These are phyloP conservation scores for Xylariaceae sp. DNA, from an alignment of 2,329 filamentous ascomycete species.

Conservation along the genomic window DNA sequence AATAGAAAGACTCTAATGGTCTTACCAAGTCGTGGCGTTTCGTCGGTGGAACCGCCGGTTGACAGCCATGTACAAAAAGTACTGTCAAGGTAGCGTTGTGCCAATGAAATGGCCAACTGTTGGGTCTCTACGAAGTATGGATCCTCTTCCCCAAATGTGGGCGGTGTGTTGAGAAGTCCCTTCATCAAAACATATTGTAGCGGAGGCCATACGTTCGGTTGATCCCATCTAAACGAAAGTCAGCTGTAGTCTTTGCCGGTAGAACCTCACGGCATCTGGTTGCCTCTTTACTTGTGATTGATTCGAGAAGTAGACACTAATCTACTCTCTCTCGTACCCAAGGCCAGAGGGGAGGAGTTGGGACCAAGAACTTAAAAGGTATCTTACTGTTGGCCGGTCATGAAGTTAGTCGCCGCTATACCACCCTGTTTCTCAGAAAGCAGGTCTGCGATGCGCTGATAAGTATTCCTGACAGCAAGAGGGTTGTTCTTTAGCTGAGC, in stretches of 20 bases:
- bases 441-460: conserved; percentile 57
- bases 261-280: neutral
- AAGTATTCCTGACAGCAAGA: conserved; percentile 60
- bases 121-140: conserved; percentile 60
- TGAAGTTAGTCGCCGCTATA: conserved; percentile 66
- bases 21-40: conserved; percentile 56
- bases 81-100: conserved; percentile 70
- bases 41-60: conserved; percentile 65
- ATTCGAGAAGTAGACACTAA: neutral
- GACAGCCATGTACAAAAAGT: conserved; percentile 74
- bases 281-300: neutral
- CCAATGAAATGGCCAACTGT: conserved; percentile 61
- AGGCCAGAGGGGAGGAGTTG: neutral
- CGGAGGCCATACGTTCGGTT: conserved; percentile 73
- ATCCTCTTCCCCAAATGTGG: conserved; percentile 60
- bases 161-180: conserved; percentile 64
- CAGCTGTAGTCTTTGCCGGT: conserved; percentile 3
- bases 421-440: conserved; percentile 60
- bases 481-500: conserved; percentile 62
- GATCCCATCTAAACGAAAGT: conserved; percentile 58
- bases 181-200: conserved; percentile 69
- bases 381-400: conserved; percentile 55
- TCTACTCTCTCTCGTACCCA: neutral
- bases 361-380: neutral
- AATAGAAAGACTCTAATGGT: too few relatives aligned